These are phyloP conservation scores for Apiospora saccharicola DNA, from an alignment of 2,329 filamentous ascomycete species.

Conservation along the genomic window DNA sequence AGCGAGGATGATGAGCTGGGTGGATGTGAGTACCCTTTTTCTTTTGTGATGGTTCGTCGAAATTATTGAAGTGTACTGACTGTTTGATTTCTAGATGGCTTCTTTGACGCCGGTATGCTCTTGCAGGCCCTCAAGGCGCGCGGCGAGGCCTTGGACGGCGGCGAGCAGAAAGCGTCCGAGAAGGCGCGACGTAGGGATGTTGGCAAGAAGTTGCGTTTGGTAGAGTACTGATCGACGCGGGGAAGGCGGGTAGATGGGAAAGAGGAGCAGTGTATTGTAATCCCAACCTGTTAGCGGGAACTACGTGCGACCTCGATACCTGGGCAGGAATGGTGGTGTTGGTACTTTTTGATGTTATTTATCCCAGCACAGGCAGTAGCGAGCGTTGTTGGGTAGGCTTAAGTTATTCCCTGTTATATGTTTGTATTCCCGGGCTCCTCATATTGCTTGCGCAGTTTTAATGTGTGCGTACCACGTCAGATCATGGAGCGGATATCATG, in stretches of 20 bases:
- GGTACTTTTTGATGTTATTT: background rate
- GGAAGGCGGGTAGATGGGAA: background rate
- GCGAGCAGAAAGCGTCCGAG: conserved; percentile 63
- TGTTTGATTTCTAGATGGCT: conserved; percentile 74
- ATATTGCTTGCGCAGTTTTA: background rate
- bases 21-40: conserved; percentile 73
- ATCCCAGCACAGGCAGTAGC: background rate
- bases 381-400: conserved; percentile 7
- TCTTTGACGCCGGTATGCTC: conserved; percentile 97
- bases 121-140: conserved; percentile 84
- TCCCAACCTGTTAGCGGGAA: background rate
- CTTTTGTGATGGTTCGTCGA: conserved; percentile 21
- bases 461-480: background rate
- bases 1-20: conserved; percentile 85
- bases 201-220: conserved; percentile 75
- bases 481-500: background rate
- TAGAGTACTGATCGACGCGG: conserved; percentile 64
- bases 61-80: conserved; percentile 29
- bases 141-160: conserved; percentile 59
- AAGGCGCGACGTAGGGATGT: conserved; percentile 71
- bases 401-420: background rate
- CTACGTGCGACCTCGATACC: background rate
- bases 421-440: background rate
- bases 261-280: too few relatives aligned
- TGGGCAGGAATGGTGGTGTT: too few relatives aligned